phyloP scores from a whole-genome alignment of 2,329 filamentous ascomycete genomes.

The Fusarium albosuccineum region DNA sequence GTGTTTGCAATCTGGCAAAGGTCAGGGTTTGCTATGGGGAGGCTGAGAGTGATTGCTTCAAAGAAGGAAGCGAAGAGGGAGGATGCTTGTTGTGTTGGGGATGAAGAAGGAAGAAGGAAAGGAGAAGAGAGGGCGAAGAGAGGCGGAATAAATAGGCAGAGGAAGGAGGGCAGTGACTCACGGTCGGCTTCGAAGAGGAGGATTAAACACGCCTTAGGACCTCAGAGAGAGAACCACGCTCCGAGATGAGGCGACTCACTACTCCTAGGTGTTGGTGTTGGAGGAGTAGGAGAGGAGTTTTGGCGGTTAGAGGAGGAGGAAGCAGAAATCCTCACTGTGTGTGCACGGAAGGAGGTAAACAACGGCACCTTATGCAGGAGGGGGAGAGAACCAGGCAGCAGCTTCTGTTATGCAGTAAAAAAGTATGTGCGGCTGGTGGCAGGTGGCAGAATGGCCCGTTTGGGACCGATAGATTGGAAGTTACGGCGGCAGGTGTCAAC shows the following conservation, averaged over 20 bases:
- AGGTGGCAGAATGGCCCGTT: not conserved
- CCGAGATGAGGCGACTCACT: conserved; percentile 3
- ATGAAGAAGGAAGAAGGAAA: conserved; percentile 27
- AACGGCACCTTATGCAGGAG: not conserved
- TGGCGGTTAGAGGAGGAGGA: conserved; percentile 13
- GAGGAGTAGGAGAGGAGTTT: not conserved
- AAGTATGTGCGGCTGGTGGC: not conserved
- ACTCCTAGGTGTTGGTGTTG: not conserved
- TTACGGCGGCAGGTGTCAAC: not conserved
- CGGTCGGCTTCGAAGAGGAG: conserved; percentile 7
- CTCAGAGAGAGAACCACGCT: not conserved
- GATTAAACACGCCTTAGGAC: conserved; percentile 8
- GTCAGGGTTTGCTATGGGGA: conserved; percentile 13
- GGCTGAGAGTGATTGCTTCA: conserved; percentile 4
- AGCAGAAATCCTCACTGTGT: not conserved
- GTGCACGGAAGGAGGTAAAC: conserved; percentile 16
- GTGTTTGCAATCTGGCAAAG: conserved; percentile 21
- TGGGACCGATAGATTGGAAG: not conserved
- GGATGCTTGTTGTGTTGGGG: conserved; percentile 9
- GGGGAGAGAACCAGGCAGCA: not conserved
- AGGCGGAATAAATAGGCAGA: conserved; percentile 16
- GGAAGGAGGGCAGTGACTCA: conserved; percentile 30
- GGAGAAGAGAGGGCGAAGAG: conserved; percentile 8
- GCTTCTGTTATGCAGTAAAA: not conserved
- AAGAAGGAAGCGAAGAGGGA: conserved; percentile 3